Evolutionary conservation across 148 eudicot genomes (phyloP), one percentile per base, ranked within the genome.

Genomic region (Rhododendron kiyosumense): DNA sequence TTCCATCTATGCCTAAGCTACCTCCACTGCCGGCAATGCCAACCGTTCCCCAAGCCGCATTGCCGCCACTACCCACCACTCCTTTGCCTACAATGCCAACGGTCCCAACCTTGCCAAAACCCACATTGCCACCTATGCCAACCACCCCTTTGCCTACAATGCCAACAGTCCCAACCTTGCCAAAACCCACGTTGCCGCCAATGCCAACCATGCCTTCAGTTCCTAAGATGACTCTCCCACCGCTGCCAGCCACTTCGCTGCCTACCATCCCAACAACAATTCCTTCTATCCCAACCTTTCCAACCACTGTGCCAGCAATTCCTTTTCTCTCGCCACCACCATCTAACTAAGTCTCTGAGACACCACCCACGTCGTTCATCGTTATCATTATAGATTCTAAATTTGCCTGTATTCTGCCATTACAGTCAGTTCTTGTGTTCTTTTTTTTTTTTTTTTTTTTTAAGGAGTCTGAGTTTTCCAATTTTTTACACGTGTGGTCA

Each of bases 11-110:
- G 17, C 87, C 84, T 13, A 86, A 86, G 14, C 15, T 86, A 28
- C 85, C 85, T 13, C 88, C 81, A 52, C 14, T 86, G 63, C 88
- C 85, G 0, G 17, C 88, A 22, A 75, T 86, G 81, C 88, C 88
- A 11, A 86, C 54, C 7, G 3, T 83, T 2, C 83, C 87, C 52
- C 43, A 32, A 32, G 28, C 88, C 46, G 75, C 83, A 30, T 52
- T 86, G 81, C 85, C 85, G 0, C 80, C 84, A 26, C 41, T 67
- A 24, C 87, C 69, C 7, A 67, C 26, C 76, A 20, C 28, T 48
- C 54, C 10, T 52, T 45, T 38, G 13, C 71, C 71, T 2, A 63
- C 61, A 15, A 54, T 61, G 67, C 13, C 32, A 28, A 1, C 74
- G 0, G 30, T 11, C 10, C 84, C 84, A 57, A 38, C 86, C 17